Base-by-base conservation (phyloP, 2,329 filamentous ascomycete species). In the Fonsecaea monophora region DNA sequence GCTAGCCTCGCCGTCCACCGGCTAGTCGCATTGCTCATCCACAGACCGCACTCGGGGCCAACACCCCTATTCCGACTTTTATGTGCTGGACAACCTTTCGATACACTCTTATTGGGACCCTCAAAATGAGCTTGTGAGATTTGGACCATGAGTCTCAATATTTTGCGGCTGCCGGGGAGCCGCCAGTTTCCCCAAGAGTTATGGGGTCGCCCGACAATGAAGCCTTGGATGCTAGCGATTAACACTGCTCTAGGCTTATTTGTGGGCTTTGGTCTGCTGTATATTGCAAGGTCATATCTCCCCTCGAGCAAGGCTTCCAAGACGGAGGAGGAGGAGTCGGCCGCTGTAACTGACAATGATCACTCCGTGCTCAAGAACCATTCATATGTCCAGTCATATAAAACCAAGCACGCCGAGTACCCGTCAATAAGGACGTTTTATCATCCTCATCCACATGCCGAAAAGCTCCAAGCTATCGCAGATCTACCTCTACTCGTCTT, bases 401-500 rank as follows among this genome's bases (percentile, higher is more conserved):
- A 84, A n/a, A 94, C 93, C 2, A 84, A 83, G 15, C 80, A 84
- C 42, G 82, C 89, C 70, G 89, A 86, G 8, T 98, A 97, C 76
- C 85, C 88, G 1, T 86, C 85, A 37, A 85, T 98, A 69, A 88
- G 94, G 64, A 89, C 94, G 53, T 97, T 98, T 78, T 94, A 90
- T 79, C 87, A 90, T 64, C 87, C 87, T 62, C 95, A 97, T 78
- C 86, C 89, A 21, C 92, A 97, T 75, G 88, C 89, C n/a, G 86
- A 89, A 67, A 91, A 95, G 77, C 84, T 98, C 3, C 85, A 83
- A 50, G 84, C 88, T 68, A 91, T 92, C 1, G 84, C 86, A 0
- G 89, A 91, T 0, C 80, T 97, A 10, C 95, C 95, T 1, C 81
- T 99, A 9, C 81, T 98, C 3, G 93, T 98, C 53, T 97, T 96